Evolutionary conservation across 2,329 filamentous ascomycete genomes (phyloP).

Genomic region (Colletotrichum paranaense): DNA sequence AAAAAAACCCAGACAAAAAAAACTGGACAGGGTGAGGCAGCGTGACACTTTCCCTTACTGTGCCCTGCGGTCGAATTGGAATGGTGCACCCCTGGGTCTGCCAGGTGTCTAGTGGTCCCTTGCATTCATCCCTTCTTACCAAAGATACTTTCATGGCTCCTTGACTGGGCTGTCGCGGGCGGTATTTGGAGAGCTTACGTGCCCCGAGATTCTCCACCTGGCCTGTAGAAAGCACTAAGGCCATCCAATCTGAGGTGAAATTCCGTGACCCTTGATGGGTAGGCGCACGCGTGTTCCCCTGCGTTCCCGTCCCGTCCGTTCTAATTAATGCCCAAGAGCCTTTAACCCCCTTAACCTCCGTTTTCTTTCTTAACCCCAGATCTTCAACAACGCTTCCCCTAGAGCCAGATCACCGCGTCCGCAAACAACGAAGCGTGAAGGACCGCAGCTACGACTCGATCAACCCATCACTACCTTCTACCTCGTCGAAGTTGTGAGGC

Average conservation of each 20-base stretch:
- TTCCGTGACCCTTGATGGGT: conserved; percentile 28
- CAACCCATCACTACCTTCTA: neutral
- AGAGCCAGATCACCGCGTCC: neutral
- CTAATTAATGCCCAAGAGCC: conserved; percentile 15
- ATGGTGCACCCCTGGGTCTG: neutral
- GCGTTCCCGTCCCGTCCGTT: conserved; percentile 19
- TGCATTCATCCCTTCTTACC: conserved; percentile 4
- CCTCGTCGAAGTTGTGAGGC: neutral
- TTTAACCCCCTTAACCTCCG: conserved; percentile 19
- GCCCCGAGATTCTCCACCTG: conserved; percentile 6
- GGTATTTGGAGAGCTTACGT: conserved; percentile 1
- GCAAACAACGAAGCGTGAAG: neutral
- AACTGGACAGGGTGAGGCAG: too few species aligned
- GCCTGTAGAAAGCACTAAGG: neutral
- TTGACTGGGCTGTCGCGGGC: neutral
- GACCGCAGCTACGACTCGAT: neutral
- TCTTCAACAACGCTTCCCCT: neutral
- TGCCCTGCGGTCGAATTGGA: neutral
- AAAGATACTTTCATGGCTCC: neutral
- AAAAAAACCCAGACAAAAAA: too few species aligned
- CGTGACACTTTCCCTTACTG: too few species aligned
- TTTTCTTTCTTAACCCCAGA: neutral
- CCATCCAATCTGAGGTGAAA: conserved; percentile 24
- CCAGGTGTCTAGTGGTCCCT: neutral
- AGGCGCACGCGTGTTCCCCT: conserved; percentile 35